Percentiles rank a stretch among this genome's conserved stretches.
phyloP scores from a whole-genome alignment of 2,329 filamentous ascomycete genomes.

The Nigrospora sphaerica region DNA sequence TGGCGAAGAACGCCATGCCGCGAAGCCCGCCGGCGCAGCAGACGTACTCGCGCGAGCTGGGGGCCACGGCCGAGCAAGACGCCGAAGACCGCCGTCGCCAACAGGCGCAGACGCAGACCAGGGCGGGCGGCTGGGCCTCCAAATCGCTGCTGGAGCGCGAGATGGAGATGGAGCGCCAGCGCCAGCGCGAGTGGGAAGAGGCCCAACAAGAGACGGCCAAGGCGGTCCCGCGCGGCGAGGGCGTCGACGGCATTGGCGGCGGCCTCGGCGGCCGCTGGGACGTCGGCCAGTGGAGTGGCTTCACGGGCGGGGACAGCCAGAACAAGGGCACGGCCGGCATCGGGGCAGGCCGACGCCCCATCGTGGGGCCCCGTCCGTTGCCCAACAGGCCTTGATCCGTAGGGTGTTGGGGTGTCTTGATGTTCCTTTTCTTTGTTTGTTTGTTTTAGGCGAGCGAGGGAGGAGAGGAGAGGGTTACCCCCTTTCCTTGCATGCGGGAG shows the following conservation, averaged over 20 bases:
- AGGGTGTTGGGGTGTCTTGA: no score
- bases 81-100: constrained; percentile 53
- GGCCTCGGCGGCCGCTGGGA: constrained; percentile 67
- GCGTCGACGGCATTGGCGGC: constrained; percentile 57
- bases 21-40: constrained; percentile 29
- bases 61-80: constrained; percentile 53
- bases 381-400: constrained; percentile 29
- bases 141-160: constrained; percentile 71
- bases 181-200: constrained; percentile 75
- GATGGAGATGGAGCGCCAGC: constrained; percentile 72
- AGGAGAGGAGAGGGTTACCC: no score
- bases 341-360: constrained; percentile 65
- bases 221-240: constrained; percentile 41
- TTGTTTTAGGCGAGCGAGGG: no score
- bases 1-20: constrained; percentile 47
- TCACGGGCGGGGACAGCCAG: constrained; percentile 67
- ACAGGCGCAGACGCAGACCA: constrained; percentile 52
- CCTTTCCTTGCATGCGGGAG: no score
- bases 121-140: constrained; percentile 55
- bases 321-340: constrained; percentile 60
- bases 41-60: constrained; percentile 48
- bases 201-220: constrained; percentile 58
- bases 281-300: constrained; percentile 68
- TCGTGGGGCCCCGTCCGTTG: constrained; percentile 69
- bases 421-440: no score